Base-by-base conservation (phyloP, 192 early-diverging fungal species). In the Rhizophagus sp. region DNA sequence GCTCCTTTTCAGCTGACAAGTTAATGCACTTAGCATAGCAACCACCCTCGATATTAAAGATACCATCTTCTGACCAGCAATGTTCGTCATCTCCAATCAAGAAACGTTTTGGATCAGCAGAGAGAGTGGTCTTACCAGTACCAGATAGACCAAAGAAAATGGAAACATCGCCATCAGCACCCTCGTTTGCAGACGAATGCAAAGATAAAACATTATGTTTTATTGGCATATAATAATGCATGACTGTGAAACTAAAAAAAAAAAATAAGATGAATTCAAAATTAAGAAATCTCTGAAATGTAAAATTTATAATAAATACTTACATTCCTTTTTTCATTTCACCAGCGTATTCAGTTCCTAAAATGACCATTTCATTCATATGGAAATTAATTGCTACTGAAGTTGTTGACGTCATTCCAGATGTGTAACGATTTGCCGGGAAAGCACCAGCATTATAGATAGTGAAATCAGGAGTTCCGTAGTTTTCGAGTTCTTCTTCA, bases 81-180 rank as follows among this genome's bases (percentile, higher is more conserved):
- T 99, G 97, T 89, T 99, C 97, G 87, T 99, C 97, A 87, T 99
- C 97, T 87, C 97, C 97, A 83, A 99, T 99, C 73, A 99, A 86
- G 80, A 90, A 89, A 57, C 97, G 94, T 83, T 88, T 92, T 9
- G 96, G 96, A 81, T 99, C 96, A 5, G 97, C 97, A 50, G 95
- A 96, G 52, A 99, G 90, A 24, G 97, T 99, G 75, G 97, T 99
- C 90, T 99, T 99, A 72, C 97, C 97, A 62, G 97, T 99, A 73
- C 96, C 97, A 25, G 96, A 97, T 25, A 98, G 91, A 80, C 97
- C 97, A 85, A 99, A 99, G 94, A 99, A 99, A 77, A 99, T 86
- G 24, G 97, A 96, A 24, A 97, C 96, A 86, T 98, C 96, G 79
- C 95, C 95, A 62, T 87, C 82, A 39, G 92, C 88, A 73, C 96